Percentiles rank a stretch among this genome's conserved stretches.
Conservation (phyloP, 2,329 filamentous ascomycete species). For the Penicillium sp. region DNA sequence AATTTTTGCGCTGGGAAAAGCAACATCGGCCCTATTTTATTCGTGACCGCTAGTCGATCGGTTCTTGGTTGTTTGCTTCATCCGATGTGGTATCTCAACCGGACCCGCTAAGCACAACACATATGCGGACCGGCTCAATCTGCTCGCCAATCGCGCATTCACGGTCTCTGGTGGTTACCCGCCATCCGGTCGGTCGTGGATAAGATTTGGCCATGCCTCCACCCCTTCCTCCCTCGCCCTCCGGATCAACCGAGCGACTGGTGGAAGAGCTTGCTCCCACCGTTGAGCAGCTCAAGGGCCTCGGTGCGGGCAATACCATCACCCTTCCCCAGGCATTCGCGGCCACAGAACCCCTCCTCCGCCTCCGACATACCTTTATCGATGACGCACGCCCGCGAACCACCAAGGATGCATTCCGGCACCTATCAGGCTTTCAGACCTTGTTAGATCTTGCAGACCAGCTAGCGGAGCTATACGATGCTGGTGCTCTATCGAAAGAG, state of each 20-base stretch:
- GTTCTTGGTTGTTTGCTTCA: neutral
- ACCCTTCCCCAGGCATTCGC: constrained; percentile 35
- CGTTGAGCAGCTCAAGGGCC: constrained; percentile 35
- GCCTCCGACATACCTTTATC: constrained; percentile 62
- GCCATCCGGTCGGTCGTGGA: constrained; percentile 32
- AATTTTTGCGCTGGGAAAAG: neutral
- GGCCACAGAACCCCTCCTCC: constrained; percentile 56
- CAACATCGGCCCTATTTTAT: neutral
- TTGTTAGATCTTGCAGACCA: constrained; percentile 65
- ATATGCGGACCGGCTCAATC: constrained; percentile 35
- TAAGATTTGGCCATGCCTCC: constrained; percentile 32
- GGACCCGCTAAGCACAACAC: constrained; percentile 21
- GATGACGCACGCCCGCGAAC: constrained; percentile 48
- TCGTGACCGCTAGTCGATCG: neutral
- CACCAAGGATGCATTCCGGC: constrained; percentile 75
- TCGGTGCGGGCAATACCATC: constrained; percentile 28
- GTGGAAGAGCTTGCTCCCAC: constrained; percentile 37
- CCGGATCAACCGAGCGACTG: constrained; percentile 34
- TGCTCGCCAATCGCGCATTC: constrained; percentile 28
- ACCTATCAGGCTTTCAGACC: constrained; percentile 71
- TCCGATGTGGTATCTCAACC: constrained; percentile 6
- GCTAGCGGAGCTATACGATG: constrained; percentile 70
- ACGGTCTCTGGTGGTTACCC: constrained; percentile 34
- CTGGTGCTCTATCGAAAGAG: constrained; percentile 54
- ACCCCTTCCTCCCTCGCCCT: constrained; percentile 26